phyloP scores from a whole-genome alignment of 192 early-diverging fungal genomes.

The Rhizophagus prolifer region DNA sequence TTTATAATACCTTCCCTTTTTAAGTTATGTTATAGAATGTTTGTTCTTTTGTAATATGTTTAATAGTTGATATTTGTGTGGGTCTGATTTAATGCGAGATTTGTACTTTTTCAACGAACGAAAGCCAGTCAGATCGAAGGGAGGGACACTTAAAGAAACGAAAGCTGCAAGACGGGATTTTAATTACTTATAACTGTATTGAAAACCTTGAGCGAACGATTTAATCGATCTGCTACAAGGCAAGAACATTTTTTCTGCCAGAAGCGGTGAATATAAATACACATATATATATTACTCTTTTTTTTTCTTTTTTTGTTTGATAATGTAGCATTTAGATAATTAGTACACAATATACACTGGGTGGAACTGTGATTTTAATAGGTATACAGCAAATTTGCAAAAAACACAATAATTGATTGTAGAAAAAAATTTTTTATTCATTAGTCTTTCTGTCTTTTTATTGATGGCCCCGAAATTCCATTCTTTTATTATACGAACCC shows the following conservation, averaged over 20 bases:
- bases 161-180: neutral
- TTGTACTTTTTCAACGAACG: neutral
- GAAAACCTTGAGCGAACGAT: neutral
- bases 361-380: neutral
- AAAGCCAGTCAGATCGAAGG: neutral
- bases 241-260: neutral
- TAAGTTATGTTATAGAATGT: conserved; percentile 7
- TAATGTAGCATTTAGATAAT: conserved; percentile 1
- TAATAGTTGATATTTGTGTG: neutral
- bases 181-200: neutral
- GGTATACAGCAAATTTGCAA: neutral
- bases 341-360: neutral
- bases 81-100: neutral
- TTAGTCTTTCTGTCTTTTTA: neutral
- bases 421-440: neutral
- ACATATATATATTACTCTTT: neutral
- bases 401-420: neutral
- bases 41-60: neutral
- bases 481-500: neutral
- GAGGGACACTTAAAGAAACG: neutral
- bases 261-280: neutral
- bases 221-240: neutral
- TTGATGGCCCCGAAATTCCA: neutral
- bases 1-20: conserved; percentile 1
- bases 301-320: neutral